These are phyloP conservation scores for Geoglossum cookeanum DNA, from an alignment of 2,329 filamentous ascomycete species.

Conservation along the genomic window DNA sequence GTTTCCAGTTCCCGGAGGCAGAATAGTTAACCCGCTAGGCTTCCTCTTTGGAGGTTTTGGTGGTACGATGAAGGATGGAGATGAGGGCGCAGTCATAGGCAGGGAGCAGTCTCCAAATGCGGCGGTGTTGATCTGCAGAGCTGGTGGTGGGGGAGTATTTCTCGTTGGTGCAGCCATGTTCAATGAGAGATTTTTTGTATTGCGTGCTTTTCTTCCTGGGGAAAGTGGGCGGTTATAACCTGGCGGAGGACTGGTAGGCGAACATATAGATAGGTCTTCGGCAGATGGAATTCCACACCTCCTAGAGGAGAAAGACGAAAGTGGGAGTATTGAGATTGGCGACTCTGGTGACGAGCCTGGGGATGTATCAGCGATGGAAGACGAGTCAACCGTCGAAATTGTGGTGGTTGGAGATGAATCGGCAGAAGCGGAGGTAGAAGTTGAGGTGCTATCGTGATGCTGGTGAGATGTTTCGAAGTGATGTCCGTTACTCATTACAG, in stretches of 20 bases:
- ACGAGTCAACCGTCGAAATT: conserved; percentile 79
- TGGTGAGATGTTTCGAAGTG: conserved; percentile 33
- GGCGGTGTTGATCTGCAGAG: conserved; percentile 27
- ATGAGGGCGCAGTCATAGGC: conserved; percentile 41
- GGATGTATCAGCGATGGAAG: conserved; percentile 73
- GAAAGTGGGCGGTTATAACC: conserved; percentile 30
- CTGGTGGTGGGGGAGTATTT: conserved; percentile 27
- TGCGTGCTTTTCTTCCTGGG: conserved; percentile 42
- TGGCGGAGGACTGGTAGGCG: conserved; percentile 16
- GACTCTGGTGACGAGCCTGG: conserved; percentile 88
- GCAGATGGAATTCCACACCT: conserved; percentile 26
- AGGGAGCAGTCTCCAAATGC: conserved; percentile 22
- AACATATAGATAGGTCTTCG: conserved; percentile 14
- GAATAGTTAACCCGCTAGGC: conserved; percentile 51
- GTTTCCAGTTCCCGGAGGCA: conserved; percentile 32
- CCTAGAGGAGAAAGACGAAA: conserved; percentile 23
- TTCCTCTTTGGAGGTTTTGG: conserved; percentile 49
- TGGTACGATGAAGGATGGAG: conserved; percentile 65
- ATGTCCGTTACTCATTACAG: not conserved
- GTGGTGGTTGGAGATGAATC: conserved; percentile 93
- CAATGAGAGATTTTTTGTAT: conserved; percentile 69
- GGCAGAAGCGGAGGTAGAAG: conserved; percentile 57
- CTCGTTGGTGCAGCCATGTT: conserved; percentile 32
- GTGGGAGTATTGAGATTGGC: conserved; percentile 52
- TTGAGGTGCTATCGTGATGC: conserved; percentile 60